phyloP scores from a whole-genome alignment of 2,329 filamentous ascomycete species.

The Exophiala alcalophila region DNA sequence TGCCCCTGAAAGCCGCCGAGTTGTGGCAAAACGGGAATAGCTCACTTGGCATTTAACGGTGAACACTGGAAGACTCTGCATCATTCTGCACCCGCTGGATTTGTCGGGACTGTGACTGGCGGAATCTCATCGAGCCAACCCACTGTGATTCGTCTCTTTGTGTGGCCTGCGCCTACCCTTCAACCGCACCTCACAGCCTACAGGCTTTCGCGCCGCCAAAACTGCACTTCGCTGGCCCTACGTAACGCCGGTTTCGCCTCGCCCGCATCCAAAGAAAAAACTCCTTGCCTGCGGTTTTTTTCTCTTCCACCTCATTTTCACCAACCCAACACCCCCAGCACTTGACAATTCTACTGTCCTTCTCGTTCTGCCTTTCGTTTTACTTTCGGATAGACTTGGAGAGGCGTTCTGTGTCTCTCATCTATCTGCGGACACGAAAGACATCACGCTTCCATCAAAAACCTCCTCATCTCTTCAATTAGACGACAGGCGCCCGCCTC shows the following conservation, averaged over 20 bases:
- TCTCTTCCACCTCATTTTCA: constrained; percentile 13
- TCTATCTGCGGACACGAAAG: constrained; percentile 31
- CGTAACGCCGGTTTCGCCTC: too few relatives aligned
- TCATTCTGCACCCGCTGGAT: too few relatives aligned
- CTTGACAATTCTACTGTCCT: constrained; percentile 20
- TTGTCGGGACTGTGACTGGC: too few relatives aligned
- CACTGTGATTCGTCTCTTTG: too few relatives aligned
- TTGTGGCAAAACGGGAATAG: neutral
- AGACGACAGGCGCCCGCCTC: too few relatives aligned
- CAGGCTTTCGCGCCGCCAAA: too few relatives aligned
- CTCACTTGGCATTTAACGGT: constrained; percentile 1
- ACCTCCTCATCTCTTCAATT: constrained; percentile 7
- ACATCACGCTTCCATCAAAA: constrained; percentile 7
- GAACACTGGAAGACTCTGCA: too few relatives aligned
- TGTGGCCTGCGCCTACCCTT: constrained; percentile 4
- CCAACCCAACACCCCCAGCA: constrained; percentile 14
- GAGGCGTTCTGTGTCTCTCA: constrained; percentile 32
- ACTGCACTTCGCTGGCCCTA: too few relatives aligned
- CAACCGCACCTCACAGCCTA: too few relatives aligned
- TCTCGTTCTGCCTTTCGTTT: constrained; percentile 31
- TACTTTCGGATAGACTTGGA: constrained; percentile 32
- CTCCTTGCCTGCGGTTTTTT: constrained; percentile 26
- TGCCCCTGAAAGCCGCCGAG: neutral
- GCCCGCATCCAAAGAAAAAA: too few relatives aligned
- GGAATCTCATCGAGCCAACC: neutral